phyloP scores from a whole-genome alignment of 345 rosid genomes.

The Cardamine resedifolia region DNA sequence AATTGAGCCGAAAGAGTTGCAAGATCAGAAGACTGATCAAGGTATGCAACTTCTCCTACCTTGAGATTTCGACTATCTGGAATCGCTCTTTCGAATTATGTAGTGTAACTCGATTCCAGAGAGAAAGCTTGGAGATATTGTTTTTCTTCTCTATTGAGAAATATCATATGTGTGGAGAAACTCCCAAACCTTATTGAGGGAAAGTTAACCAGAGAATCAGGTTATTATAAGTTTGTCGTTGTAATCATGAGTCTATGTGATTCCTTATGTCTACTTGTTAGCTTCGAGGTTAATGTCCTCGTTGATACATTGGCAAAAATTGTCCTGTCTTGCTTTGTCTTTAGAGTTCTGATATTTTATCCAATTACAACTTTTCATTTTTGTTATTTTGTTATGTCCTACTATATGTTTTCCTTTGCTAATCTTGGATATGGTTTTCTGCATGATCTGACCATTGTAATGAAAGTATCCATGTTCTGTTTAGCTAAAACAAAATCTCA shows the following conservation, averaged over 20 bases:
- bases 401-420: conserved; percentile 4
- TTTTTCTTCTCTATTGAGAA: neutral
- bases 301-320: neutral
- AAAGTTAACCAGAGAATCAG: neutral
- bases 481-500: neutral
- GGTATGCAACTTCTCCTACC: conserved; percentile 35
- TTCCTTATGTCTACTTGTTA: conserved; percentile 7
- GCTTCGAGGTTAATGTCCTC: neutral
- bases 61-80: neutral
- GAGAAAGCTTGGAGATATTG: neutral
- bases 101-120: neutral
- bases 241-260: neutral
- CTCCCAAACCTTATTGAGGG: neutral
- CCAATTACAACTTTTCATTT: neutral
- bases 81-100: neutral
- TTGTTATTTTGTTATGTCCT: conserved; percentile 1
- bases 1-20: conserved; percentile 37
- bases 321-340: neutral
- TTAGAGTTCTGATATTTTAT: neutral
- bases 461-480: neutral
- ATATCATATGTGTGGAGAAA: neutral
- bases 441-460: neutral
- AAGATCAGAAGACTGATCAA: conserved; percentile 35
- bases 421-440: neutral
- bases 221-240: neutral